A percentile compares a stretch with the other conserved stretches of the same genome.
These are phyloP conservation scores for Yamadazyma atmosphaerica DNA, from an alignment of 1,139 yeast genomes.

Conservation along the genomic window DNA sequence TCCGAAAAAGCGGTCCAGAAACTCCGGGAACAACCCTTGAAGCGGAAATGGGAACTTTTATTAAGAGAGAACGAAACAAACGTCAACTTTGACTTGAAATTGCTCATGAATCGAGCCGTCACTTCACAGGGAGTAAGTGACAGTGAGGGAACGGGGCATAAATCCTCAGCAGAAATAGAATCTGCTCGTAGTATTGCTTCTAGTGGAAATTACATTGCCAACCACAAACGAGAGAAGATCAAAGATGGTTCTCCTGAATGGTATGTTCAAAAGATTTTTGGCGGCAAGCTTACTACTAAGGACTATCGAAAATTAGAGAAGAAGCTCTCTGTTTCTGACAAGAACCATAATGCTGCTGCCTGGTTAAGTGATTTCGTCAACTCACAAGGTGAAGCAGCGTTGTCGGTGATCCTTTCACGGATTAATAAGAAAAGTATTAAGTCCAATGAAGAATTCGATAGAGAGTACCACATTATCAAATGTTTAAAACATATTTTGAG, in stretches of 20 bases:
- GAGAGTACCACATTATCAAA: slow-evolving; percentile 38
- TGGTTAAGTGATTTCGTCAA: slow-evolving; percentile 38
- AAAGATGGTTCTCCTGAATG: slow-evolving; percentile 46
- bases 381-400: slow-evolving; percentile 48
- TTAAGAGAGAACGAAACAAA: slow-evolving; percentile 44
- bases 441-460: slow-evolving; percentile 46
- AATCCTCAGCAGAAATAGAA: too few relatives aligned
- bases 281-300: slow-evolving; percentile 31
- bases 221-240: slow-evolving; percentile 6
- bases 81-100: slow-evolving; percentile 33
- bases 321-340: slow-evolving; percentile 23
- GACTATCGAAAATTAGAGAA: slow-evolving; percentile 40
- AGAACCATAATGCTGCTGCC: slow-evolving; percentile 20
- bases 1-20: slow-evolving; percentile 34
- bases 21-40: slow-evolving; percentile 31
- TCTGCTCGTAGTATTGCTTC: too few relatives aligned
- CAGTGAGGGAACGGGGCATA: too few relatives aligned
- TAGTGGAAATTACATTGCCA: too few relatives aligned
- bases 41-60: slow-evolving; percentile 49
- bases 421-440: slow-evolving; percentile 46
- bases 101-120: slow-evolving; percentile 12
- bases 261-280: slow-evolving; percentile 41
- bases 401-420: slow-evolving; percentile 40
- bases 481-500: slow-evolving; percentile 38
- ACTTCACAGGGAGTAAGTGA: too few relatives aligned